Percentiles rank a stretch among this genome's conserved stretches.
Conservation (phyloP, 78 protist genomes). For the Dictyostelium brefeldianum region DNA sequence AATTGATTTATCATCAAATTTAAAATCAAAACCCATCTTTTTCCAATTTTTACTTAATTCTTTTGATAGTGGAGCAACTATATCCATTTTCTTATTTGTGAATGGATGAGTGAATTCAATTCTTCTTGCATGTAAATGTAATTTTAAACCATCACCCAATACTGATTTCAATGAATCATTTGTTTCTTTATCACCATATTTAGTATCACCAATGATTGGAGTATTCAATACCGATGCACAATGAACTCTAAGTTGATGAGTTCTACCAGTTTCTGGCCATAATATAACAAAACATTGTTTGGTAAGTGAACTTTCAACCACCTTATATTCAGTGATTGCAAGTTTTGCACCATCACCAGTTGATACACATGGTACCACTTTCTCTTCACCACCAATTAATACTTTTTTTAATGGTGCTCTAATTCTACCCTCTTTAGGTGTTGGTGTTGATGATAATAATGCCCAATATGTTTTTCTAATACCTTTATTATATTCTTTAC, state of each 20-base stretch:
- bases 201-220: constrained; percentile 69
- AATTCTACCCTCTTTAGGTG: constrained; percentile 77
- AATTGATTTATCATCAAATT: constrained; percentile 3
- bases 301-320: constrained; percentile 17
- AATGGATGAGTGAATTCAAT: constrained; percentile 68
- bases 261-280: constrained; percentile 84
- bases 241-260: constrained; percentile 80
- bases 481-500: not conserved
- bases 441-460: constrained; percentile 34
- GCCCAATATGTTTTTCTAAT: constrained; percentile 86
- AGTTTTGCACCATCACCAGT: constrained; percentile 70
- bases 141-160: not conserved
- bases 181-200: constrained; percentile 30
- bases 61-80: constrained; percentile 52
- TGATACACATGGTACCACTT: constrained; percentile 18
- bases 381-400: constrained; percentile 42
- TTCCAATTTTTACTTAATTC: constrained; percentile 31
- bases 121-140: constrained; percentile 80
- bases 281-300: constrained; percentile 55
- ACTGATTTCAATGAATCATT: not conserved
- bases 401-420: constrained; percentile 65
- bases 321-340: constrained; percentile 60
- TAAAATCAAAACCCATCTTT: constrained; percentile 29
- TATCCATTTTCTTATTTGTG: constrained; percentile 59
- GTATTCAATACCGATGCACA: constrained; percentile 63